Evolutionary conservation across 257 asterid species (phyloP).

Genomic region (Salvia splendens): DNA sequence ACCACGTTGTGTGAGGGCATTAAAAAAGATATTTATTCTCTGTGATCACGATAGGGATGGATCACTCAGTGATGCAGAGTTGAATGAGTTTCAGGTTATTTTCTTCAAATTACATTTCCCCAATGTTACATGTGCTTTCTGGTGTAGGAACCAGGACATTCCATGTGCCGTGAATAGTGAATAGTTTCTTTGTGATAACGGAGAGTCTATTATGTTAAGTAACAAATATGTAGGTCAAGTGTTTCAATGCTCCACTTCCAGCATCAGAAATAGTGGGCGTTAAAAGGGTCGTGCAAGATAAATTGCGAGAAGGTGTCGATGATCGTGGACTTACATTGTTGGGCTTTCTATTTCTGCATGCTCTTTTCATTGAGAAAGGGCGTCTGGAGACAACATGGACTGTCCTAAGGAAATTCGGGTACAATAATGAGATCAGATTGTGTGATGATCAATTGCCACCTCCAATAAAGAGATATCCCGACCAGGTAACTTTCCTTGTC

Average conservation of each 20-base stretch:
- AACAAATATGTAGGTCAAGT: conserved; percentile 65
- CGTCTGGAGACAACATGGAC: conserved; percentile 98
- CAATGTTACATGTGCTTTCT: conserved; percentile 5
- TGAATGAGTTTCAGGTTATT: conserved; percentile 88
- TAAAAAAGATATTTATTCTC: conserved; percentile 88
- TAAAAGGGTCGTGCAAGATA: conserved; percentile 94
- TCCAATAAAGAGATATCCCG: conserved; percentile 75
- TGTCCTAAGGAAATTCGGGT: conserved; percentile 92
- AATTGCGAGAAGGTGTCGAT: conserved; percentile 84
- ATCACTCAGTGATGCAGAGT: conserved; percentile 91
- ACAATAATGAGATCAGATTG: conserved; percentile 90
- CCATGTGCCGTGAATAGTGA: background rate
- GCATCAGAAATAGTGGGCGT: conserved; percentile 92
- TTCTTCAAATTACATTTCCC: conserved; percentile 17
- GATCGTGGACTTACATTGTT: conserved; percentile 92
- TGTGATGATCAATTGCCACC: conserved; percentile 85
- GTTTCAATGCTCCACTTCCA: conserved; percentile 94
- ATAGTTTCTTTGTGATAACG: conserved; percentile 22
- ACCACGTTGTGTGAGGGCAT: conserved; percentile 93
- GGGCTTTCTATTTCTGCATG: conserved; percentile 95
- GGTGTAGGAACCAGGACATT: conserved; percentile 17
- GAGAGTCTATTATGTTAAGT: conserved; percentile 27
- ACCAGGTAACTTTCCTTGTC: conserved; percentile 59
- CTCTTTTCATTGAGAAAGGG: conserved; percentile 93
- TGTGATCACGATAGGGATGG: conserved; percentile 97